A percentile compares a stretch with the other conserved stretches of the same genome.
These are phyloP conservation scores for Fusarium lyarnte DNA, from an alignment of 2,329 filamentous ascomycete genomes.

Conservation along the genomic window DNA sequence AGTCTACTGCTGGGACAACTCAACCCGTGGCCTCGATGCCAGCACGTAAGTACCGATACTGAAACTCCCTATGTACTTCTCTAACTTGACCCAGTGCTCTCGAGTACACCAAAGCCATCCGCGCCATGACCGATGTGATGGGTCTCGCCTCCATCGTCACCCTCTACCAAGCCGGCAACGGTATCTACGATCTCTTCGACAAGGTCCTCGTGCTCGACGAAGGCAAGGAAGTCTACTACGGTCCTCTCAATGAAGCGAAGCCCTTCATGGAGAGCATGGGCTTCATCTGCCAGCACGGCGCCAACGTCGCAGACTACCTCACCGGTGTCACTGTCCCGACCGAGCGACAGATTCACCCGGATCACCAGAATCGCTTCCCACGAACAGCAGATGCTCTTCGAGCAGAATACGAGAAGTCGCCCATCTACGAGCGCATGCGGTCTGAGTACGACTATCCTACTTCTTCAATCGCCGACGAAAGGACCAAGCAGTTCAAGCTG, in stretches of 20 bases:
- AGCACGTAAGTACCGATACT: slow-evolving; percentile 56
- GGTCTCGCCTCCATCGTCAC: slow-evolving; percentile 70
- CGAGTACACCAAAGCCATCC: slow-evolving; percentile 68
- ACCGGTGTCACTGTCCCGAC: slow-evolving; percentile 74
- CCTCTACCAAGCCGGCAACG: slow-evolving; percentile 75
- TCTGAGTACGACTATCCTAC: slow-evolving; percentile 67
- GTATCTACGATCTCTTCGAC: slow-evolving; percentile 75
- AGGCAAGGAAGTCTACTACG: slow-evolving; percentile 73
- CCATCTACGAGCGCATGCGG: slow-evolving; percentile 60
- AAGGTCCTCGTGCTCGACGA: slow-evolving; percentile 75
- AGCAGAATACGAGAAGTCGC: slow-evolving; percentile 61
- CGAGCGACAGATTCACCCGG: slow-evolving; percentile 68
- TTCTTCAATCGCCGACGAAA: slow-evolving; percentile 56
- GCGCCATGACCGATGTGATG: slow-evolving; percentile 70
- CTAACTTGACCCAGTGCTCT: slow-evolving; percentile 55
- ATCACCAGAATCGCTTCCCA: slow-evolving; percentile 54
- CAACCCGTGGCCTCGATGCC: slow-evolving; percentile 72
- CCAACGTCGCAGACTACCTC: slow-evolving; percentile 72
- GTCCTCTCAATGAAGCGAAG: slow-evolving; percentile 64
- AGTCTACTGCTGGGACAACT: slow-evolving; percentile 75
- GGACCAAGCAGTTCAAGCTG: slow-evolving; percentile 64
- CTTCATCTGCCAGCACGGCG: slow-evolving; percentile 69
- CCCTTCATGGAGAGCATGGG: slow-evolving; percentile 73
- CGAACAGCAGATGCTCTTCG: slow-evolving; percentile 57
- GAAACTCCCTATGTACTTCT: rapidly evolving